Percentiles rank a stretch among this genome's conserved stretches.
Evolutionary conservation across 208 protist genomes (phyloP).

Genomic region (Crithidia mellificae): DNA sequence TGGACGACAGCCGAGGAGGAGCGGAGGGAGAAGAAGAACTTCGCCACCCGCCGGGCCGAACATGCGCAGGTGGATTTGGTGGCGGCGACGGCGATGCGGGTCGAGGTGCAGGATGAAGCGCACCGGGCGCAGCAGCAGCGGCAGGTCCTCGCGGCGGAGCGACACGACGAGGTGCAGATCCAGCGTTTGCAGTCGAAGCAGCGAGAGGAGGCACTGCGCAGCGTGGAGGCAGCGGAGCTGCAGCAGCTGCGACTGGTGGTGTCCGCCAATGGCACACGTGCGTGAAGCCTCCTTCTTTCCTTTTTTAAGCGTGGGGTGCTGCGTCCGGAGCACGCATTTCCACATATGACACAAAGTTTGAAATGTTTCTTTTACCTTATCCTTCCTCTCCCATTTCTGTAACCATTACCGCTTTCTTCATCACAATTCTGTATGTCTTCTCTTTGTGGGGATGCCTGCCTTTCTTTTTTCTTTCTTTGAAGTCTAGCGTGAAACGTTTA

Average conservation of each 20-base stretch:
- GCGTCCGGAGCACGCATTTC: no score
- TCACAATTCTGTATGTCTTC: no score
- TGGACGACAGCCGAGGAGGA: constrained; percentile 28
- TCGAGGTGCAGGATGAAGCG: constrained; percentile 27
- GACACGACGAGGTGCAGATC: constrained; percentile 21
- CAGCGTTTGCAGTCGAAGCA: constrained; percentile 34
- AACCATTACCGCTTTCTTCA: no score
- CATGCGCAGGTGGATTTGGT: constrained; percentile 25
- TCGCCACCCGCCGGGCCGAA: constrained; percentile 15
- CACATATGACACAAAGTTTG: no score
- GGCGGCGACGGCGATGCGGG: constrained; percentile 29
- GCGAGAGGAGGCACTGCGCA: constrained; percentile 27
- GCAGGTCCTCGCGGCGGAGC: constrained; percentile 22
- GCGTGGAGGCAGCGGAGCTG: constrained; percentile 39
- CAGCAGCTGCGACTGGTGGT: constrained; percentile 35
- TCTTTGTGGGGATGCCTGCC: no score
- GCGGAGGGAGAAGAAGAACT: constrained; percentile 28
- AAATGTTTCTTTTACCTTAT: no score
- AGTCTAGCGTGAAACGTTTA: no score
- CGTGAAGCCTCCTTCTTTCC: no score
- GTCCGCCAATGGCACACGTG: constrained; percentile 15
- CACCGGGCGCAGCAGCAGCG: constrained; percentile 30
- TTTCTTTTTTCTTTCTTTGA: no score
- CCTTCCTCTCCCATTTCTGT: no score
- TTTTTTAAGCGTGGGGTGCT: no score